Evolutionary conservation across 2,329 filamentous ascomycete genomes (phyloP).

Genomic region (Fusarium setosum): DNA sequence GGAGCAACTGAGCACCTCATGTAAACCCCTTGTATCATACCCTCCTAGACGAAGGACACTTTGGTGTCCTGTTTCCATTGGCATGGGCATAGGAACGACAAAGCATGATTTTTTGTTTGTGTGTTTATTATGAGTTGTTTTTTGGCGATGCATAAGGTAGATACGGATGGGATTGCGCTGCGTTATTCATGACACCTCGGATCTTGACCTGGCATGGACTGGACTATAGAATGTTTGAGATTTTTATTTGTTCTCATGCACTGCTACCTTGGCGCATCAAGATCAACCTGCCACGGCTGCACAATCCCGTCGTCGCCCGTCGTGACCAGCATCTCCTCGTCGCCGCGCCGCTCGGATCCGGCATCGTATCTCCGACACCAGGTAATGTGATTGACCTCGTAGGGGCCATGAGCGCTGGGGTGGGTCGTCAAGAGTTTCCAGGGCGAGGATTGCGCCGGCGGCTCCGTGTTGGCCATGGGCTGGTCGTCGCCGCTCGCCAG

Average conservation of each 20-base stretch:
- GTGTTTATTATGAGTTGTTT: constrained; percentile 11
- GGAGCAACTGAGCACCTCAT: constrained; percentile 41
- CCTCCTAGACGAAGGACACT: constrained; percentile 44
- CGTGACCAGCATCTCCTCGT: constrained; percentile 87
- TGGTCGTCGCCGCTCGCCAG: constrained; percentile 43
- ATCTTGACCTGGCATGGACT: neutral
- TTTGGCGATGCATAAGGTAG: constrained; percentile 17
- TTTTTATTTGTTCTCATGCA: constrained; percentile 10
- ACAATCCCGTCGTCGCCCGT: constrained; percentile 94
- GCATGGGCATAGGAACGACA: constrained; percentile 41
- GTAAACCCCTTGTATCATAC: constrained; percentile 50
- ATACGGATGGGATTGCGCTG: too few species aligned
- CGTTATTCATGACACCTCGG: neutral
- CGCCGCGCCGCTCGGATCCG: constrained; percentile 62
- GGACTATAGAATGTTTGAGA: neutral
- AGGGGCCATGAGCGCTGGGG: constrained; percentile 85
- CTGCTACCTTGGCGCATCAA: constrained; percentile 25
- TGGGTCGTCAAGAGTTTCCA: constrained; percentile 81
- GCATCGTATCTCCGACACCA: constrained; percentile 87
- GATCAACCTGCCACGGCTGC: constrained; percentile 78
- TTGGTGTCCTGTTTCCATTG: constrained; percentile 36
- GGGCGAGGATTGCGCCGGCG: constrained; percentile 45
- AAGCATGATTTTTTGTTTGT: constrained; percentile 36
- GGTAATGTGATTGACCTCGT: constrained; percentile 91
- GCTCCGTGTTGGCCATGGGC: constrained; percentile 36